Percentiles rank a stretch among this genome's conserved stretches.
Conservation (phyloP, 106 monocot species). For the Narthecium ossifragum region DNA sequence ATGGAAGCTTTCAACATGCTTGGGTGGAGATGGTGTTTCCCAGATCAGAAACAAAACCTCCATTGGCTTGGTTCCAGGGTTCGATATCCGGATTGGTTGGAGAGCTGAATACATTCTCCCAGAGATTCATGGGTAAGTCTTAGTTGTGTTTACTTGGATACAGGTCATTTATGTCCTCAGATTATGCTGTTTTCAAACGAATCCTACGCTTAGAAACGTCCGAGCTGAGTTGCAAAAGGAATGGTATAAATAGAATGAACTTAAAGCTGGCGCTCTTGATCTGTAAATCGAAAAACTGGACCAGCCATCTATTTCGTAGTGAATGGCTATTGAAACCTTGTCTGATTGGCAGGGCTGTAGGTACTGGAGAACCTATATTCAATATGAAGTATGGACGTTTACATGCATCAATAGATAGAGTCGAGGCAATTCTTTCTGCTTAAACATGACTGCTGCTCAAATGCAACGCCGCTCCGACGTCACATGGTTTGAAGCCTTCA, state of each 20-base stretch:
- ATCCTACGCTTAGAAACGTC: background rate
- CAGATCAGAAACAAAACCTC: constrained; percentile 77
- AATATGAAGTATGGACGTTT: constrained; percentile 80
- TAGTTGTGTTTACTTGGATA: background rate
- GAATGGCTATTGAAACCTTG: too few species aligned
- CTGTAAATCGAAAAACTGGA: too few species aligned
- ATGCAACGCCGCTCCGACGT: too few species aligned
- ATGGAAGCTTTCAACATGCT: constrained; percentile 71
- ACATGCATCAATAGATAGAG: constrained; percentile 83
- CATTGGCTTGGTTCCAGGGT: constrained; percentile 68
- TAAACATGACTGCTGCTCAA: constrained; percentile 26
- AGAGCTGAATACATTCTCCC: constrained; percentile 92
- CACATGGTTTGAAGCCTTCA: too few species aligned
- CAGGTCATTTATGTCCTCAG: background rate
- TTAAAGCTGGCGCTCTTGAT: too few species aligned
- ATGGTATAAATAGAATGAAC: too few species aligned
- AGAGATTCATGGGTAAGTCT: constrained; percentile 80
- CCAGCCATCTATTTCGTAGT: too few species aligned
- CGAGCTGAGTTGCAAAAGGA: too few species aligned
- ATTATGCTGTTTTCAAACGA: background rate
- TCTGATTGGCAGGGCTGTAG: constrained; percentile 40
- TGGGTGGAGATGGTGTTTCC: constrained; percentile 74
- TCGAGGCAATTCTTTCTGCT: constrained; percentile 82
- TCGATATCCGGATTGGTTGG: constrained; percentile 91
- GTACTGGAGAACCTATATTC: constrained; percentile 66